phyloP scores from a whole-genome alignment of 2,329 filamentous ascomycete species.

The Dactylellina sp. region DNA sequence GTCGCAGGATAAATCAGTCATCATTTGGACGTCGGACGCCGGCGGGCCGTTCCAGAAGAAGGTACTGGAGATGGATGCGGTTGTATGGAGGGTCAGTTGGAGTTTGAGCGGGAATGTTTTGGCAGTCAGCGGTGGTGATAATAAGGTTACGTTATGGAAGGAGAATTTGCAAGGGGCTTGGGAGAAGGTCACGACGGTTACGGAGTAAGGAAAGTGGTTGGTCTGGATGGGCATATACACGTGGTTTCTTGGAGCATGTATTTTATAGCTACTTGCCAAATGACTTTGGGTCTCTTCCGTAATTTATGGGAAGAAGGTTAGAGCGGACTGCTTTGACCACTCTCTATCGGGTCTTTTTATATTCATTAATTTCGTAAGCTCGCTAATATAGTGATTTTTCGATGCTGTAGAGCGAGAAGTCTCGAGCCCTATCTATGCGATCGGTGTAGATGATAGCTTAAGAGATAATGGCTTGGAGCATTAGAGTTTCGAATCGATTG shows the following conservation, averaged over 20 bases:
- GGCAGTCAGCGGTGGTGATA: slow-evolving; percentile 91
- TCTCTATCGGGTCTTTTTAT: background rate
- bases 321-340: background rate
- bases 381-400: no score
- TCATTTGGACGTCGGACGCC: slow-evolving; percentile 90
- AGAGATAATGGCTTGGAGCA: no score
- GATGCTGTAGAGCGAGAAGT: no score
- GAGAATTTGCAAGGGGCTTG: slow-evolving; percentile 96
- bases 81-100: slow-evolving; percentile 97
- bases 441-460: no score
- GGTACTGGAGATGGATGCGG: slow-evolving; percentile 85
- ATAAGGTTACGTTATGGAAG: slow-evolving; percentile 98
- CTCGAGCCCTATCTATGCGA: no score
- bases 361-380: no score
- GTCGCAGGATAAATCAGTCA: slow-evolving; percentile 94
- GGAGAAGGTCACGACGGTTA: slow-evolving; percentile 97
- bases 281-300: slow-evolving; percentile 7
- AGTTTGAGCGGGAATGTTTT: slow-evolving; percentile 96
- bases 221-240: slow-evolving; percentile 7
- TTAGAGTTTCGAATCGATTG: no score
- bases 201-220: no score
- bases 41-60: slow-evolving; percentile 84
- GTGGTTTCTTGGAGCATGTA: slow-evolving; percentile 27
- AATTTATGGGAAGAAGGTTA: background rate
- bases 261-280: slow-evolving; percentile 47